These are phyloP conservation scores for Claviceps pazoutovae DNA, from an alignment of 2,329 filamentous ascomycete species.

Conservation along the genomic window DNA sequence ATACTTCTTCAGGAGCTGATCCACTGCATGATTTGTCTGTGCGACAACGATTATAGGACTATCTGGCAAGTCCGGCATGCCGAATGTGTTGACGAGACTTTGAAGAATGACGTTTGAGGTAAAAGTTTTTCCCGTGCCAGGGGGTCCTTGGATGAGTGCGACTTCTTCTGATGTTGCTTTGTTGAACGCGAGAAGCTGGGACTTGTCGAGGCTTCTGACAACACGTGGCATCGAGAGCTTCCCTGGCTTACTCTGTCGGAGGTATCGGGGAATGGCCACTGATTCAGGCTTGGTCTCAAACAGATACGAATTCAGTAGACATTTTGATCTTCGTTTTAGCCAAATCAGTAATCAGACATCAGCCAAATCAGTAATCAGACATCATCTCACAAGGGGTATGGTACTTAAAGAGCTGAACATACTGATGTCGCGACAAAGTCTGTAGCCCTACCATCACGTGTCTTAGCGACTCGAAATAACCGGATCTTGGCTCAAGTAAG, in stretches of 20 bases:
- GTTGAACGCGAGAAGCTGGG: conserved; percentile 54
- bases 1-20: conserved; percentile 60
- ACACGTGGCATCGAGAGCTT: background rate
- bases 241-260: conserved; percentile 8
- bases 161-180: conserved; percentile 59
- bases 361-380: background rate
- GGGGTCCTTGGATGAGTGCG: conserved; percentile 72
- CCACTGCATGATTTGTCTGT: conserved; percentile 82
- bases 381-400: background rate
- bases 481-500: conserved; percentile 63
- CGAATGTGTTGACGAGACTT: conserved; percentile 28
- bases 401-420: conserved; percentile 18
- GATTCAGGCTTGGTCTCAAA: conserved; percentile 27
- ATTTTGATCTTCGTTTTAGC: conserved; percentile 19
- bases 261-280: conserved; percentile 15
- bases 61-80: conserved; percentile 14
- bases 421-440: conserved; percentile 38
- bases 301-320: conserved; percentile 49
- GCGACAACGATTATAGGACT: conserved; percentile 62
- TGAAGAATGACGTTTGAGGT: conserved; percentile 58
- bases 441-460: conserved; percentile 65
- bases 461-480: conserved; percentile 65
- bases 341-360: background rate
- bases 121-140: conserved; percentile 63
- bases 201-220: conserved; percentile 43